Evolutionary conservation across 2,329 filamentous ascomycete genomes (phyloP).

Genomic region (Hypoxylon sp.): DNA sequence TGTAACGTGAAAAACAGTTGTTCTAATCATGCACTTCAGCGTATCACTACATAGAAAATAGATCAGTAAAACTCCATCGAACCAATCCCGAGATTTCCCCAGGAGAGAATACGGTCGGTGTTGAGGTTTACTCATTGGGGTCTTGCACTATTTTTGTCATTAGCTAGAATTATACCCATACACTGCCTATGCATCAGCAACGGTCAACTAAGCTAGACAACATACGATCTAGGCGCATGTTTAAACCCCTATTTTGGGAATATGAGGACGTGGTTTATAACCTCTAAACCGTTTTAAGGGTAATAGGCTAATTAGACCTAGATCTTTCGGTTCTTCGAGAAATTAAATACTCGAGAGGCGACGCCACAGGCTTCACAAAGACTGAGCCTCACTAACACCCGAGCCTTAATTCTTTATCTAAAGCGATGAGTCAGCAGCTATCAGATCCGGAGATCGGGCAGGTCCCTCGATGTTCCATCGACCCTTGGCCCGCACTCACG

Average conservation of each 20-base stretch:
- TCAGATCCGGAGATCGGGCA: conserved; percentile 37
- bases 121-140: neutral
- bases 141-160: neutral
- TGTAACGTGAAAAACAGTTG: neutral
- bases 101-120: neutral
- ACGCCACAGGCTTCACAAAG: conserved; percentile 13
- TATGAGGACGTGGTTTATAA: neutral
- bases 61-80: neutral
- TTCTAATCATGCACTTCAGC: neutral
- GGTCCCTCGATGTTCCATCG: conserved; percentile 19
- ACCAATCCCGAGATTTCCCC: conserved; percentile 18
- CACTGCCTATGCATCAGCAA: neutral
- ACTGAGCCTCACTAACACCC: conserved; percentile 10
- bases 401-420: conserved; percentile 16
- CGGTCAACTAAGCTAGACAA: neutral
- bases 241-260: neutral
- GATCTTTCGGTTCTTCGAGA: neutral
- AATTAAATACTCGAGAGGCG: neutral
- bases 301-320: neutral
- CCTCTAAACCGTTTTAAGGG: neutral
- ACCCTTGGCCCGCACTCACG: conserved; percentile 25
- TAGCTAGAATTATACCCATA: neutral
- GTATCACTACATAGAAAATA: neutral
- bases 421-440: conserved; percentile 33
- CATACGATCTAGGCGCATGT: neutral